Conservation (phyloP, 1,139 yeast genomes). For the Kodamaea sp. region DNA sequence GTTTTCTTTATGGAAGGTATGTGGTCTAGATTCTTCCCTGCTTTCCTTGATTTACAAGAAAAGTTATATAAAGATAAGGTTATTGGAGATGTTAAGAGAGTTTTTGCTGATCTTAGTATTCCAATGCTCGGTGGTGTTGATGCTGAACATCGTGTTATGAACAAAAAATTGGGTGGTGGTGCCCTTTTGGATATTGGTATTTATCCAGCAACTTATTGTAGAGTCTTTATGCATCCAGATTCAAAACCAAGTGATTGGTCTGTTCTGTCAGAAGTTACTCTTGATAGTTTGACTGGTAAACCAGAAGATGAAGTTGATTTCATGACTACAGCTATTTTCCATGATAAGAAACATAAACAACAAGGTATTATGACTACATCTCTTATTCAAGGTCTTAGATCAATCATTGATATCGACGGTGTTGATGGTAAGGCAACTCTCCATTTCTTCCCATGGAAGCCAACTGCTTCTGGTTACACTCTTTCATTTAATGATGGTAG, state of each 20-base stretch:
- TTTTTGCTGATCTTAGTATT: conserved; percentile 38
- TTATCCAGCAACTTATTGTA: conserved; percentile 49
- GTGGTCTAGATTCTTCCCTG: conserved; percentile 64
- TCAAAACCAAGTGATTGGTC: conserved; percentile 15
- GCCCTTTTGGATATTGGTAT: conserved; percentile 59
- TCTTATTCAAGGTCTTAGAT: conserved; percentile 8
- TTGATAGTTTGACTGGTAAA: conserved; percentile 16
- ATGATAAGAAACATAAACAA: conserved; percentile 17
- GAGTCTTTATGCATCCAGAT: conserved; percentile 38
- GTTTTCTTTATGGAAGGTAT: conserved; percentile 61
- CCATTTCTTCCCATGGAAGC: conserved; percentile 5
- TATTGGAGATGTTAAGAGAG: conserved; percentile 45
- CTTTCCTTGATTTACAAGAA: conserved; percentile 35
- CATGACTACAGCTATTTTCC: conserved; percentile 17
- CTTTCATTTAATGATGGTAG: conserved; percentile 8
- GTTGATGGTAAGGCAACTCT: conserved; percentile 16
- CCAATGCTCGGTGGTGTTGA: conserved; percentile 21
- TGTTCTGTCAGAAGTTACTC: conserved; percentile 17
- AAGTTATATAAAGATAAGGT: conserved; percentile 42
- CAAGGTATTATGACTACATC: conserved; percentile 19
- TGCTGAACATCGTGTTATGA: conserved; percentile 25
- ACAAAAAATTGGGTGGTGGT: conserved; percentile 55
- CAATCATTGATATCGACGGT: conserved; percentile 18
- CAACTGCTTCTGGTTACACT: conserved; percentile 17
- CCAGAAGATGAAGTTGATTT: conserved; percentile 17